Evolutionary conservation across 1,139 yeast genomes (phyloP).

Genomic region (Yamadazyma songkhlaensis): DNA sequence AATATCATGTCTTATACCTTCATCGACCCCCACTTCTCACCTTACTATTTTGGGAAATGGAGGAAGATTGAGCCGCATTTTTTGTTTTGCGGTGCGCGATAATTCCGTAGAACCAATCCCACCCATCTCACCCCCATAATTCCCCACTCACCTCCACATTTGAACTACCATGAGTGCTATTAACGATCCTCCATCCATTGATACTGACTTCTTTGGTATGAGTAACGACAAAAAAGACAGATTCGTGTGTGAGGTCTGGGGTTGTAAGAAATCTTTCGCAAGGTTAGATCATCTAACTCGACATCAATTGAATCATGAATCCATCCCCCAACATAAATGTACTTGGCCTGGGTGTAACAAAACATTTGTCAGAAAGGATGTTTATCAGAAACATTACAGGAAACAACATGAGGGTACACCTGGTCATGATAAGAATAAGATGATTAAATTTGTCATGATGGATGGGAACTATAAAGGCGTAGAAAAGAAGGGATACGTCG

Average conservation of each 20-base stretch:
- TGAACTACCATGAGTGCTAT: too few species aligned
- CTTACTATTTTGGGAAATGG: background rate
- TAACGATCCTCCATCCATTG: too few species aligned
- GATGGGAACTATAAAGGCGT: background rate
- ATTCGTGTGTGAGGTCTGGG: conserved; percentile 12
- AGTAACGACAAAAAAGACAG: background rate
- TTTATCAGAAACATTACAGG: conserved; percentile 16
- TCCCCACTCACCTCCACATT: background rate
- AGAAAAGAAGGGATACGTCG: background rate
- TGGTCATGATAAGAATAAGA: background rate
- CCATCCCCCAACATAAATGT: conserved; percentile 27
- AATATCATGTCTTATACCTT: background rate
- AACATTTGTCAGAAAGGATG: conserved; percentile 38
- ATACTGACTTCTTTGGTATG: too few species aligned
- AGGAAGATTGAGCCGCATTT: background rate
- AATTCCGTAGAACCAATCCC: too few species aligned
- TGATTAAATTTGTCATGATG: conserved; percentile 9
- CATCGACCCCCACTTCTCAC: conserved; percentile 1
- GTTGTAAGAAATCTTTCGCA: conserved; percentile 40
- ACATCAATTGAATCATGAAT: conserved; percentile 43
- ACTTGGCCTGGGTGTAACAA: conserved; percentile 37
- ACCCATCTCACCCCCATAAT: too few species aligned
- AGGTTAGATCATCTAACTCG: conserved; percentile 43
- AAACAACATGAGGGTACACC: conserved; percentile 8
- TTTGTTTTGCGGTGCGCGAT: too few species aligned